phyloP scores from a whole-genome alignment of 345 rosid genomes.

The Pugionium cornutum region DNA sequence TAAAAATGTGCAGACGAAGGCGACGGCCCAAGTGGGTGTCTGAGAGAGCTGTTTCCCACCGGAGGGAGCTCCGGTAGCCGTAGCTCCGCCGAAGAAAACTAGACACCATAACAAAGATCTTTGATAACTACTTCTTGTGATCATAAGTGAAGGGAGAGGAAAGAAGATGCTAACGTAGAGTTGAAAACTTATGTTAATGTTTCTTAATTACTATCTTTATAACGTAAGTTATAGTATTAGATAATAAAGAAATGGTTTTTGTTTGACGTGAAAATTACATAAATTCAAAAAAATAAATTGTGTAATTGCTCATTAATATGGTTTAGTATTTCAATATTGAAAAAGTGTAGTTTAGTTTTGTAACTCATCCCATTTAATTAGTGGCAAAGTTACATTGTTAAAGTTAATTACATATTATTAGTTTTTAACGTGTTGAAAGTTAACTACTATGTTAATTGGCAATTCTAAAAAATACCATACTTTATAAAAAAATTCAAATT shows the following conservation, averaged over 20 bases:
- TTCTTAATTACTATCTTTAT: conserved; percentile 19
- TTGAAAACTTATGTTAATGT: background rate
- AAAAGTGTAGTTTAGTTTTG: background rate
- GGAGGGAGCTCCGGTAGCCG: conserved; percentile 23
- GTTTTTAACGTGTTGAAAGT: too few relatives aligned
- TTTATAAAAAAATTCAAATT: too few relatives aligned
- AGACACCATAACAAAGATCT: conserved; percentile 31
- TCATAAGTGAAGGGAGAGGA: conserved; percentile 35
- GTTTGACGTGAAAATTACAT: conserved; percentile 17
- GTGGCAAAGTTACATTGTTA: too few relatives aligned
- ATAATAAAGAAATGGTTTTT: conserved; percentile 6
- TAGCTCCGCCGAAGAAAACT: conserved; percentile 20
- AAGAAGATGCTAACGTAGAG: conserved; percentile 30
- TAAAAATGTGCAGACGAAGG: conserved; percentile 70
- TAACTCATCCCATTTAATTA: too few relatives aligned
- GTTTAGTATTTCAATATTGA: conserved; percentile 2
- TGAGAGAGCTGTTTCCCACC: conserved; percentile 59
- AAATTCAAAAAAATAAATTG: background rate
- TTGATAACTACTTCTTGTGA: conserved; percentile 18
- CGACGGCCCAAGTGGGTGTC: conserved; percentile 96
- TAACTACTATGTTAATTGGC: too few relatives aligned
- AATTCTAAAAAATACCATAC: too few relatives aligned
- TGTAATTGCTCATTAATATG: background rate
- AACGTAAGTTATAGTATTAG: conserved; percentile 7
- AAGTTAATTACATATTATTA: too few relatives aligned